Percentiles rank a stretch among this genome's conserved stretches.
Conservation (phyloP, 1,284 basidiomycete species). For the Pseudomicrostroma phylloplanum region DNA sequence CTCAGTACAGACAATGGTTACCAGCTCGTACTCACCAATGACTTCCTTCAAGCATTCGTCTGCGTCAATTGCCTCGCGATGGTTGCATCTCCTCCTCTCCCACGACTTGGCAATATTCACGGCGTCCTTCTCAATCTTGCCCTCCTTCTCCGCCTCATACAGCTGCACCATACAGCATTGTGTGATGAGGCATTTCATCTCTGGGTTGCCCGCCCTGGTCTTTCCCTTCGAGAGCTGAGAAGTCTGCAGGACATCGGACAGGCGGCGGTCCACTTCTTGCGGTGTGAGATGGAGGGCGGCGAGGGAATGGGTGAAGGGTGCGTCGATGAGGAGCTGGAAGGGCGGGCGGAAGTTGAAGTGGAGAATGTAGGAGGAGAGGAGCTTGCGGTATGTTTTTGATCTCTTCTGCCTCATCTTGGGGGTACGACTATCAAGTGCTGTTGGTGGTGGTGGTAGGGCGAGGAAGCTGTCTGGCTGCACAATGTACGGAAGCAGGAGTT, state of each 20-base stretch:
- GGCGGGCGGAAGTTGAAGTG: conserved; percentile 47
- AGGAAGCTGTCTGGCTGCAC: too few relatives aligned
- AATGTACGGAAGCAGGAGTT: too few relatives aligned
- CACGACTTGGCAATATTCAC: conserved; percentile 85
- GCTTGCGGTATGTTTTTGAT: conserved; percentile 43
- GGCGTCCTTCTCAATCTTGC: conserved; percentile 54
- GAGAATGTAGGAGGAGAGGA: conserved; percentile 40
- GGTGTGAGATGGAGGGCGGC: conserved; percentile 16
- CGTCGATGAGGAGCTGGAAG: conserved; percentile 44
- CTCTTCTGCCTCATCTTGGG: conserved; percentile 43
- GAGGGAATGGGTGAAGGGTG: conserved; percentile 35
- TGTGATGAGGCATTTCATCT: conserved; percentile 47
- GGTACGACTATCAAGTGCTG: too few relatives aligned
- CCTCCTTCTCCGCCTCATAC: conserved; percentile 24
- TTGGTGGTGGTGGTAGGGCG: too few relatives aligned
- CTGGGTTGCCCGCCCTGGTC: conserved; percentile 4
- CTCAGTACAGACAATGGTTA: neutral
- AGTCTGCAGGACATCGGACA: conserved; percentile 16
- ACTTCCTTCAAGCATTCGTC: conserved; percentile 77
- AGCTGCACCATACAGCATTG: conserved; percentile 48
- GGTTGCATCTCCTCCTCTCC: conserved; percentile 89
- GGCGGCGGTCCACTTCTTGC: neutral
- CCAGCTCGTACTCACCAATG: conserved; percentile 56
- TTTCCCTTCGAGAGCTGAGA: conserved; percentile 24
- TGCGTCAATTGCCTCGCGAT: conserved; percentile 70